Evolutionary conservation across 1,284 basidiomycete genomes (phyloP), one percentile per base, ranked within the genome.

Genomic region (Melampsora americana): DNA sequence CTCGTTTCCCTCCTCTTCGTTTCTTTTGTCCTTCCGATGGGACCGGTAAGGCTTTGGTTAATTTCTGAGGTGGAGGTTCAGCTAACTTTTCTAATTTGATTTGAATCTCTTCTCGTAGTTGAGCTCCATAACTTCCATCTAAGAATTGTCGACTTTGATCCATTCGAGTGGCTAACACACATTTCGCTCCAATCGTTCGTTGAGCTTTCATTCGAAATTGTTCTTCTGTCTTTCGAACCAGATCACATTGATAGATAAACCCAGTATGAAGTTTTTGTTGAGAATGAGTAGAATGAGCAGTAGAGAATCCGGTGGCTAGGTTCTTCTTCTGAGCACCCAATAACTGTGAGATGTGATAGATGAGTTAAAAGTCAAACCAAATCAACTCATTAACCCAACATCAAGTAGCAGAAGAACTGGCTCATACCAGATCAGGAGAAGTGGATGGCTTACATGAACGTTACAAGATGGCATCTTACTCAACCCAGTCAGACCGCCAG

Each of bases 381-480:
- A n/a, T n/a, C n/a, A n/a, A n/a, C n/a, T n/a, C n/a, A n/a, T n/a
- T n/a, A n/a, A n/a, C n/a, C n/a, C n/a, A n/a, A n/a, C n/a, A n/a
- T n/a, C 68, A 35, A 67, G 66, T 64, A 69, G 23, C 20, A 18
- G 14, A 30, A 53, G n/a, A 5, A 28, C 32, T 5, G 0, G 26
- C 12, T 18, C 11, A 39, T 35, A 26, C 7, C 18, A 39, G 65
- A 9, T 53, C 53, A 32, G 23, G 67, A 69, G 32, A 66, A 50
- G 69, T 42, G 32, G 56, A 32, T 7, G 1, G 81, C 90, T 50
- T 79, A 95, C 92, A 85, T 95, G 92, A 78, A 97, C 90, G 83
- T 99, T 99, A 84, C 93, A 95, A 2, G 92, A 87, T 5, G 96
- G 96, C 87, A 97, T 95, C 83, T 96, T 95, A 67, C 91, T 90